Conservation (phyloP, 2,329 filamentous ascomycete genomes). For the Coniella lustricola region DNA sequence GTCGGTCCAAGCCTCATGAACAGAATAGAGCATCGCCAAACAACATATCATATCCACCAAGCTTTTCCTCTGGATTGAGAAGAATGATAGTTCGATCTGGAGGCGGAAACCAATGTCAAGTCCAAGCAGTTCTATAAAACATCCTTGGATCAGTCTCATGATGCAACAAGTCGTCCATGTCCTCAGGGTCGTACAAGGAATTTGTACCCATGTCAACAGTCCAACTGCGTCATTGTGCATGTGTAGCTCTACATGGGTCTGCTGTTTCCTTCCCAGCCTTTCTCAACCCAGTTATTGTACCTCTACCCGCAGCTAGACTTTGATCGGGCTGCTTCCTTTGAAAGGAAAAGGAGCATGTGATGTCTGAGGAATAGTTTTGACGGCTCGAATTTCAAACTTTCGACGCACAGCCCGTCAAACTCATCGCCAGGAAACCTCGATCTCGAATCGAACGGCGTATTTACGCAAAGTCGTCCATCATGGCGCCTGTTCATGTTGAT, state of each 20-base stretch:
- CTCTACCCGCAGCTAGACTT: neutral
- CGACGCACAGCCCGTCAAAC: neutral
- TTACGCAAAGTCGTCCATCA: too few species aligned
- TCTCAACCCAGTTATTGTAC: neutral
- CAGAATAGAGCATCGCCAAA: too few species aligned
- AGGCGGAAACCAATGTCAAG: too few species aligned
- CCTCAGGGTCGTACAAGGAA: too few species aligned
- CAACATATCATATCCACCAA: too few species aligned
- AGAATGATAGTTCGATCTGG: too few species aligned
- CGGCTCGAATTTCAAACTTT: neutral
- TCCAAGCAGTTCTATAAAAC: too few species aligned
- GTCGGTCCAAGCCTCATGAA: too few species aligned
- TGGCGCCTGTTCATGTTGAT: slow-evolving; percentile 21
- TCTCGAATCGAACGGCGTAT: neutral
- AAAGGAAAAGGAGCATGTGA: neutral
- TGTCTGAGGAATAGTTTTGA: neutral
- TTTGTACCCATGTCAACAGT: neutral
- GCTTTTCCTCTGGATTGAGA: too few species aligned
- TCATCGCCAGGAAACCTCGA: neutral
- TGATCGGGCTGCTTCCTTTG: neutral
- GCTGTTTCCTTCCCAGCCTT: neutral
- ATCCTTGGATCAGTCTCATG: too few species aligned
- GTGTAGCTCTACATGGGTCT: neutral
- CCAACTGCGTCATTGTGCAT: slow-evolving; percentile 4
- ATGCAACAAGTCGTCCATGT: too few species aligned